phyloP scores from a whole-genome alignment of 2,329 filamentous ascomycete genomes.

The Botrytis cinerea region DNA sequence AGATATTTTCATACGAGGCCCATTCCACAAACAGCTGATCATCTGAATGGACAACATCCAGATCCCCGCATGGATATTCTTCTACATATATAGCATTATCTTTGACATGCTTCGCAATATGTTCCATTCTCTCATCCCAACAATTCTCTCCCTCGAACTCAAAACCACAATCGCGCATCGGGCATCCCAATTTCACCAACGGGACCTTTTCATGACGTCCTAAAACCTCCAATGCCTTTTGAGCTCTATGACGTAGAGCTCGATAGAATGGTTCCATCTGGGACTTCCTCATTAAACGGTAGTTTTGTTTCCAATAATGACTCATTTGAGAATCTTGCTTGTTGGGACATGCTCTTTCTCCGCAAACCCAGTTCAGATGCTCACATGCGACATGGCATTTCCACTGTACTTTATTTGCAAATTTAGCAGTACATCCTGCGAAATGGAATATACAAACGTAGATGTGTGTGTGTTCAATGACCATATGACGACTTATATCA shows the following conservation, averaged over 20 bases:
- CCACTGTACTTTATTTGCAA: background rate
- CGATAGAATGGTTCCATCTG: background rate
- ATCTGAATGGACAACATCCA: background rate
- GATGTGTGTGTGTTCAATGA: background rate
- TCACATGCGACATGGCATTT: constrained; percentile 2
- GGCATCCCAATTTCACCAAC: background rate
- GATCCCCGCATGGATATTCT: background rate
- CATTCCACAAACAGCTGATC: background rate
- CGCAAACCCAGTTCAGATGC: constrained; percentile 4
- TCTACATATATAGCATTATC: background rate
- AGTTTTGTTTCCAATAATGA: constrained; percentile 10
- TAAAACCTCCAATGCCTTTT: constrained; percentile 1
- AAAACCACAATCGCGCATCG: background rate
- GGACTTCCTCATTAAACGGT: background rate
- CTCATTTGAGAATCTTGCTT: background rate
- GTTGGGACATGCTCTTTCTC: background rate
- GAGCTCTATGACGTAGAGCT: background rate
- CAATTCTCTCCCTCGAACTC: background rate
- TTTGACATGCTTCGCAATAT: background rate
- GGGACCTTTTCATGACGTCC: background rate
- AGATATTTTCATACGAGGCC: background rate
- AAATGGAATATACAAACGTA: constrained; percentile 8
- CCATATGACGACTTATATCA: background rate
- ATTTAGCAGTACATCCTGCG: background rate
- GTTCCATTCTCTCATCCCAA: constrained; percentile 5